Evolutionary conservation across 75 land plant genomes (phyloP).

Genomic region (Gnetum montanum): DNA sequence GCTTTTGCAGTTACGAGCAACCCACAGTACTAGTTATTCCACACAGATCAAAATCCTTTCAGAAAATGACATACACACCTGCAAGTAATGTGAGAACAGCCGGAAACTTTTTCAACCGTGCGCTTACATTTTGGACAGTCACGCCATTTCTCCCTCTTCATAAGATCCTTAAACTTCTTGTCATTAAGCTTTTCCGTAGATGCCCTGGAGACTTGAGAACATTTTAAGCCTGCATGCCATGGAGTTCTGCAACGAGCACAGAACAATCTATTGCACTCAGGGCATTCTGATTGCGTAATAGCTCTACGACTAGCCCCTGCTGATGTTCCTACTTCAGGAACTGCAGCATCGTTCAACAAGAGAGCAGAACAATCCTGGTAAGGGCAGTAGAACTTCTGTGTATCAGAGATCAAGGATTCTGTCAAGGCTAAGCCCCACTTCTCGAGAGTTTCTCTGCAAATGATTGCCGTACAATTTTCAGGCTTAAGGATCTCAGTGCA

Average conservation of each 20-base stretch:
- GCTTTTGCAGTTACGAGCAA: too few species aligned
- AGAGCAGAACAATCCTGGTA: constrained; percentile 48
- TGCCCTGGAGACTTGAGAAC: too few species aligned
- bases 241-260: constrained; percentile 40
- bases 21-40: too few species aligned
- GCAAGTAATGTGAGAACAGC: constrained; percentile 43
- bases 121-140: constrained; percentile 28
- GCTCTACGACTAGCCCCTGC: background rate
- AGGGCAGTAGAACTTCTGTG: constrained; percentile 44
- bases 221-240: constrained; percentile 35
- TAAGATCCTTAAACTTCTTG: constrained; percentile 24
- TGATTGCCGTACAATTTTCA: constrained; percentile 9
- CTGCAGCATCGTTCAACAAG: constrained; percentile 34
- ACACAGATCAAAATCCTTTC: too few species aligned
- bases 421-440: constrained; percentile 28
- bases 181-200: constrained; percentile 39
- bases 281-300: constrained; percentile 24
- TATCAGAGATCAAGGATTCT: constrained; percentile 20
- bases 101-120: constrained; percentile 27
- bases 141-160: constrained; percentile 26
- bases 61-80: constrained; percentile 22
- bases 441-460: constrained; percentile 19
- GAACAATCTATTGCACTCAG: constrained; percentile 26
- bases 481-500: constrained; percentile 19
- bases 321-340: background rate